A percentile compares a stretch with the other conserved stretches of the same genome.
Conservation (phyloP, 179 eudicot genomes). For the Nepenthes alata region DNA sequence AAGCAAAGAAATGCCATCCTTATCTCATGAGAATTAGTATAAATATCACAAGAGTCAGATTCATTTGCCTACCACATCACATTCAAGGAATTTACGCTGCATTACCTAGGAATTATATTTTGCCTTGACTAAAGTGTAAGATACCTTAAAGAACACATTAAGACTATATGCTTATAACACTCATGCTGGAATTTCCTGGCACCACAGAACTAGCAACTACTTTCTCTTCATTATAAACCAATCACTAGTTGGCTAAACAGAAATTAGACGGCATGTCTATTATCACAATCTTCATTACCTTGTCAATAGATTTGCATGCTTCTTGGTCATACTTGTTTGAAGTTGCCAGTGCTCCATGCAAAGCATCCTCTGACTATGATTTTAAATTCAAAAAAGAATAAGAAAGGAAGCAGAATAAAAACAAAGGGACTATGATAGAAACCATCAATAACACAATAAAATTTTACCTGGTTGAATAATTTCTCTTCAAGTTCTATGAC, state of each 20-base stretch:
- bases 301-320: conserved; percentile 50
- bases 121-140: too few species aligned
- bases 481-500: conserved; percentile 46
- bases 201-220: background rate
- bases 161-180: too few species aligned
- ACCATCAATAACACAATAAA: background rate
- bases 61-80: background rate
- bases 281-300: conserved; percentile 29
- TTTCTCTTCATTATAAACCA: background rate
- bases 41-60: background rate
- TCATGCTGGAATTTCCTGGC: background rate
- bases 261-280: background rate
- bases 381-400: conserved; percentile 2
- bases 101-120: too few species aligned
- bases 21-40: too few species aligned
- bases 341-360: conserved; percentile 49
- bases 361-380: conserved; percentile 59
- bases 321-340: conserved; percentile 61
- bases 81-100: too few species aligned
- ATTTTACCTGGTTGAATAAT: conserved; percentile 49
- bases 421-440: background rate
- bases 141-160: too few species aligned
- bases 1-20: too few species aligned
- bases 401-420: background rate
- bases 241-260: background rate